These are phyloP conservation scores for Acanthamoeba royreba DNA, from an alignment of 208 protist species.

Conservation along the genomic window DNA sequence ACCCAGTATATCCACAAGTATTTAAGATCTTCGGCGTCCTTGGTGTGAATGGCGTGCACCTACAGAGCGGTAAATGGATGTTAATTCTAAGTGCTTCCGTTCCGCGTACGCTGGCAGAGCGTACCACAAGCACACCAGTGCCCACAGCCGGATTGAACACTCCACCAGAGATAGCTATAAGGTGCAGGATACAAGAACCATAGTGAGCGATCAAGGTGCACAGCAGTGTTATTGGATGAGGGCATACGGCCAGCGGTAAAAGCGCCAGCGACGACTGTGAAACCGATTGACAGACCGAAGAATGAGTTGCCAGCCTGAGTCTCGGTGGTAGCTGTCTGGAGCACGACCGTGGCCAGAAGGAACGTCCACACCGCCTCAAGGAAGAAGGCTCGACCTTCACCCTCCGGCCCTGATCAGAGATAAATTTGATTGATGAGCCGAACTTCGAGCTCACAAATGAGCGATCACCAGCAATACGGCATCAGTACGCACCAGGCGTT, in stretches of 20 bases:
- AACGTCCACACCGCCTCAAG: conserved; percentile 1
- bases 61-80: background rate
- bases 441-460: background rate
- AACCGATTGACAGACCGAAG: conserved; percentile 22
- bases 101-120: background rate
- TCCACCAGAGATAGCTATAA: background rate
- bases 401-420: background rate
- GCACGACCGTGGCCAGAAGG: background rate
- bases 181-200: background rate
- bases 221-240: background rate
- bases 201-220: background rate
- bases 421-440: background rate
- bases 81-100: background rate
- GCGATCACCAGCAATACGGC: background rate
- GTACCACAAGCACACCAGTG: background rate
- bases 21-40: background rate
- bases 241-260: conserved; percentile 17
- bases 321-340: conserved; percentile 12
- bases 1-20: conserved; percentile 24
- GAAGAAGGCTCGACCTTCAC: background rate
- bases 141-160: conserved; percentile 42
- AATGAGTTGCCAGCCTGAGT: conserved; percentile 36
- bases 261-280: background rate
- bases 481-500: background rate
- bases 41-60: background rate